Base-by-base conservation (phyloP, 78 protist genomes). In the Emiliania huxleyi region DNA sequence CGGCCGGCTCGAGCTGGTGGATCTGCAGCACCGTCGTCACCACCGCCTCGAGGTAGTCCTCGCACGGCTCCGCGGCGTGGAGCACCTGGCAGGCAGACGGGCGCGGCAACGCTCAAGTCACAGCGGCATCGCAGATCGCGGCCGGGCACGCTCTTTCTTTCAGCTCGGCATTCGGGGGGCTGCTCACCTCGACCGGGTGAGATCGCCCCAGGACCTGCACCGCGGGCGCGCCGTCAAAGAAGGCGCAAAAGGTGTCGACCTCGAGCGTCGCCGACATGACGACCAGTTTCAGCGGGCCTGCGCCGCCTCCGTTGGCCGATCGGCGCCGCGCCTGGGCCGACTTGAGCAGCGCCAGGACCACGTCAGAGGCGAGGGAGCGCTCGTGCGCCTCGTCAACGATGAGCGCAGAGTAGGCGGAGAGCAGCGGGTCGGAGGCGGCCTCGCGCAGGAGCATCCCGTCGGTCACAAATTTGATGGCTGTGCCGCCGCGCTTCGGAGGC, bases 321-420 rank as follows among this genome's bases (percentile, higher is more conserved):
- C 33, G 29, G 25, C 91, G 69, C 33, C 1, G 23, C 3, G 91
- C 79, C 23, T 55, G 81, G 40, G 29, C 44, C 55, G 22, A 21
- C 56, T 97, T 97, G 25, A 96, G 25, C 25, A 98, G n/a, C 11
- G 97, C 98, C 69, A 96, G 93, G 6, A 97, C 77, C 29, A 98
- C 71, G 90, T 98, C 99, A 12, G 98, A 95, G 37, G 95, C 95
- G 69, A 97, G 56, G 22, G 98, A 95, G 19, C 99, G 95, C 87
- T 97, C 99, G 92, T 97, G 99, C 1, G 98, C 98, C 43, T 97
- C 99, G 92, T 97, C 99, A 37, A 97, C 73, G 35, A 97, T 94
- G 23, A 97, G 49, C 19, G 89, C 38, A 19, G 92, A 0, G 89
- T 91, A 93, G 26, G 5, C 21, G 1, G 2, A 0, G 29, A 95